Evolutionary conservation across 2,329 filamentous ascomycete species (phyloP), one percentile per base, ranked within the genome.

Genomic region (Trichoderma hamatum): DNA sequence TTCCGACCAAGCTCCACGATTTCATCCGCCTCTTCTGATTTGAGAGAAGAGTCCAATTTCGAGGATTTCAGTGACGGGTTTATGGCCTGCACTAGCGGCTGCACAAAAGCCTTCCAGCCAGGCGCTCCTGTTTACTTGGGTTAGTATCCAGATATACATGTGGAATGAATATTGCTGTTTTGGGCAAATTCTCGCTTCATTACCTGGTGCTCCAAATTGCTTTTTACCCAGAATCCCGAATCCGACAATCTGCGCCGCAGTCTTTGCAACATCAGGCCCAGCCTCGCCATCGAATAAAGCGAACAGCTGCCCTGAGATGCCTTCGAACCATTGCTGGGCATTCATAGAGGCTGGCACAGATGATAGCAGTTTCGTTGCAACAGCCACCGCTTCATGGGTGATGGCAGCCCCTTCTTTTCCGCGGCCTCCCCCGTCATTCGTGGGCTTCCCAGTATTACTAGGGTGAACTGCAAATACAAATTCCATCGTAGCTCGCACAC

Each of bases 391-490:
- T 75, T 93, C 90, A 36, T 90, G 85, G 0, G 90, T 90, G 67
- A 93, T 90, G 52, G 85, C 86, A 5, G 89, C 85, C 1, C 88
- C 88, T 75, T 84, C 81, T 65, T 86, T 88, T 72, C 87, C 85
- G 36, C 39, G 54, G 1, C 84, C 81, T 4, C 80, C 77, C 1
- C 80, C 77, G 1, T 80, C 79, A 67, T 84, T 82, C 7, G 81
- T 78, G 0, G 76, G 65, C 72, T 78, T 77, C 68, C 81, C 76
- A 7, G 80, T 78, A 72, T 81, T 83, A 70, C 85, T 84, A 0
- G 90, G 86, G 70, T 92, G 90, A 7, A 91, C 88, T 1, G 89
- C 85, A 69, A 92, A 90, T 43, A 93, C 83, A 74, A 92, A 92
- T 74, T 92, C 90, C 70, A 92, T 82, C 0, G 88, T 90, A 30